A percentile compares a stretch with the other conserved stretches of the same genome.
These are phyloP conservation scores for Populus deltoides DNA, from an alignment of 345 rosid genomes.

Conservation along the genomic window DNA sequence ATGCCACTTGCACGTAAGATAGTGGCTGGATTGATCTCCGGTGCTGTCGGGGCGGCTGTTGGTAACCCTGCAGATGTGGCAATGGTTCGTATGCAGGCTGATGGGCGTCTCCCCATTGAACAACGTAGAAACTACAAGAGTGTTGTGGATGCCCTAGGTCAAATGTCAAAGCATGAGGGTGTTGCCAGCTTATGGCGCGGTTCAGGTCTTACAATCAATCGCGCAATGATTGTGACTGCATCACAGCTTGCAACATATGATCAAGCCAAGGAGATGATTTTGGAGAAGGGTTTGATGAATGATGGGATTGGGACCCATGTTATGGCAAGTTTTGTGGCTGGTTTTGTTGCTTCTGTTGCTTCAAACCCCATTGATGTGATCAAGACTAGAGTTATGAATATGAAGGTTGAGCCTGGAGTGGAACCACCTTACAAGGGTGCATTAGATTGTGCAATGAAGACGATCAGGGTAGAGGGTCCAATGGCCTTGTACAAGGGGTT, in stretches of 20 bases:
- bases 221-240: constrained; percentile 13
- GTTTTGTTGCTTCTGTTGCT: constrained; percentile 20
- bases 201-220: constrained; percentile 12
- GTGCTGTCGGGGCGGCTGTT: constrained; percentile 10
- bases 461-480: constrained; percentile 5
- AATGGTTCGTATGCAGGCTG: constrained; percentile 20
- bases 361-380: constrained; percentile 25
- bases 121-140: constrained; percentile 18
- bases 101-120: constrained; percentile 15
- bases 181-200: constrained; percentile 13
- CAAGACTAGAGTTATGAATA: constrained; percentile 21
- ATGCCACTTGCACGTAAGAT: constrained; percentile 14
- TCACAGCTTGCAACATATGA: constrained; percentile 21
- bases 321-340: constrained; percentile 10
- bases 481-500: constrained; percentile 22
- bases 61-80: constrained; percentile 23
- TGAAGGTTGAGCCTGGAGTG: constrained; percentile 20
- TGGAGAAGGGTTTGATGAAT: constrained; percentile 10
- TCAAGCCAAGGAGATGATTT: constrained; percentile 14
- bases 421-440: constrained; percentile 21
- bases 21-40: constrained; percentile 1
- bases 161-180: constrained; percentile 22
- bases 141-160: constrained; percentile 14
- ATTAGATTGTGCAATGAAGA: constrained; percentile 21
- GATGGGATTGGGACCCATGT: constrained; percentile 22